Base-by-base conservation (phyloP, 2,329 filamentous ascomycete species). In the Diatrype stigma region DNA sequence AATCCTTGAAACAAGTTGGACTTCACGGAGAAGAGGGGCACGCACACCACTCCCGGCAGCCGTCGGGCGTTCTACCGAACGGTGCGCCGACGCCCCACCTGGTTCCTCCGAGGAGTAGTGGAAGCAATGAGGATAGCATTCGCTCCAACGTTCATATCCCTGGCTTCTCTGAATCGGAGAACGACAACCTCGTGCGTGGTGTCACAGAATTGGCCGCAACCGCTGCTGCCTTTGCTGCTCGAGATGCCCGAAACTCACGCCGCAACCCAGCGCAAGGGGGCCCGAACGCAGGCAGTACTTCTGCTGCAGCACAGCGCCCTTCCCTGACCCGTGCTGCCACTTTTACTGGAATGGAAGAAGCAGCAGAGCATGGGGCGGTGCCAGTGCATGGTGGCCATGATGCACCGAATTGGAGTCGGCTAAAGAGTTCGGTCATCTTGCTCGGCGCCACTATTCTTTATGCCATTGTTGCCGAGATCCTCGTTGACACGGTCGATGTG, bases 401-500 rank as follows among this genome's bases (percentile, higher is more conserved):
- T 69, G 94, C 94, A n/a, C 94, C 94, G 4, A 99, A 99, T 67
- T 99, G 94, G 94, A 90, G 93, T 62, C 86, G 91, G 54, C 82
- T 80, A 48, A 97, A 97, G 80, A 96, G 90, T 75, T 81, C 90
- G 2, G 76, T 96, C 45, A 93, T 99, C 52, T 77, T 99, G 12
- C 83, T 97, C 58, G 86, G 84, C 2, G 93, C 95, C 3, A 99
- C 94, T 0, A 64, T 97, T 14, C 79, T 96, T 12, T 99, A 99
- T 67, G 94, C 95, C n/a, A 76, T 97, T 35, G 96, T 99, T 66
- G 94, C 94, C 7, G 94, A 99, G 70, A 96, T 99, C 49, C 74
- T 99, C 6, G 95, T 99, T 40, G 90, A 96, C 68, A 97, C 93
- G 0, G 95, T 99, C 1, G 95, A 99, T 65, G 89, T 94, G n/a